Conservation (phyloP, 2,329 filamentous ascomycete genomes). For the Thielaviopsis ethacetica region DNA sequence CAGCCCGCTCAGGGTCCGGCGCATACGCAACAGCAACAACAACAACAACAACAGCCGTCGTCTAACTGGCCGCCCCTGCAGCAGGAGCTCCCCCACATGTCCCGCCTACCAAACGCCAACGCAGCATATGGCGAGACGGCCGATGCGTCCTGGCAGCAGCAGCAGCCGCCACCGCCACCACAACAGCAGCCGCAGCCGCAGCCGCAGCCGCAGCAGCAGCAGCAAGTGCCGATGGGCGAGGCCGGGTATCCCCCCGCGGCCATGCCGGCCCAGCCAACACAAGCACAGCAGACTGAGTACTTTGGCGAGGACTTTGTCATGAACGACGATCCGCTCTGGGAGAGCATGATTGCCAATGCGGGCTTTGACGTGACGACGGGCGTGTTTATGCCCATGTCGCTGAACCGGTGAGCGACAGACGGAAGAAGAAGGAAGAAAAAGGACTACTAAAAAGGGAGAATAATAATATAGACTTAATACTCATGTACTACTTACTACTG, state of each 20-base stretch:
- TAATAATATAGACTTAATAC: neutral
- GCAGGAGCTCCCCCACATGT: slow-evolving; percentile 7
- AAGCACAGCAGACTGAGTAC: slow-evolving; percentile 1
- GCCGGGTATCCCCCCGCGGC: neutral
- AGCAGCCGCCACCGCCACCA: too few relatives aligned
- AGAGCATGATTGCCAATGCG: slow-evolving; percentile 17
- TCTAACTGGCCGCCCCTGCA: neutral
- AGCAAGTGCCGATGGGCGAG: neutral
- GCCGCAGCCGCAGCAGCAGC: neutral
- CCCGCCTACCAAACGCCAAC: neutral
- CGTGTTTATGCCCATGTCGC: neutral
- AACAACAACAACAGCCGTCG: neutral
- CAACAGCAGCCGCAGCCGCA: neutral
- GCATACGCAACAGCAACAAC: neutral
- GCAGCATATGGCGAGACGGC: neutral
- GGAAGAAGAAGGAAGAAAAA: neutral
- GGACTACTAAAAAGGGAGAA: neutral
- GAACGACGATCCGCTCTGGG: slow-evolving; percentile 17
- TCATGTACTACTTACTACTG: too few relatives aligned
- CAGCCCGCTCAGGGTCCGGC: too few relatives aligned
- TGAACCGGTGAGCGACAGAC: neutral
- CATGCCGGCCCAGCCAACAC: neutral
- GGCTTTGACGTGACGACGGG: slow-evolving; percentile 16
- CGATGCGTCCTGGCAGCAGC: neutral
- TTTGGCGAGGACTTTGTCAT: slow-evolving; percentile 10